Base-by-base conservation (phyloP, 2,329 filamentous ascomycete species). In the Colletotrichum liaoningense region DNA sequence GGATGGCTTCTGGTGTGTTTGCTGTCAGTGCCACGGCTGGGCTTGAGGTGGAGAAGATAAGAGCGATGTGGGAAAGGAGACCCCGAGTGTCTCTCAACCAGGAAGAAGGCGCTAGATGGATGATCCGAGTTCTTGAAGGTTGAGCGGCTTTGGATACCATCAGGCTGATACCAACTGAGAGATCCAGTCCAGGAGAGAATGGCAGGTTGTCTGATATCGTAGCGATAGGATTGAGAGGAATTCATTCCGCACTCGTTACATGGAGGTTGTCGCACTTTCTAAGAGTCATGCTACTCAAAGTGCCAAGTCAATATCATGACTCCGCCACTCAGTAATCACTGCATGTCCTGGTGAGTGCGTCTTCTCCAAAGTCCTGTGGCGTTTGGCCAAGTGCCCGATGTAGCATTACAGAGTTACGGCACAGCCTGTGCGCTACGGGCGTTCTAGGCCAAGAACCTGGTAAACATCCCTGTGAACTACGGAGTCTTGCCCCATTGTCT, bases 1-100 rank as follows among this genome's bases (percentile, higher is more conserved):
- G 42, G 22, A 16, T 70, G 33, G 46, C 56, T 7, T 65, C 55
- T n/a, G 67, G 67, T 16, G 42, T 69, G n/a, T 70, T 62, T 19
- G 70, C 70, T 14, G 24, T 65, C 24, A 59, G 30, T 22, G n/a
- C 52, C 3, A 22, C 11, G 14, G 58, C 57, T 3, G 22, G 9
- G 22, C 22, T 63, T 3, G n/a, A 1, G 12, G 19, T 9, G 4
- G 9, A 33, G 6, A n/a, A 49, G 9, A 2, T 54, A 6, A 55
- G 33, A 11, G 42, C 5, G 1, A 8, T 28, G n/a, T 73, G 60
- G 60, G 9, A 60, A 19, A 22, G 3, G n/a, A n/a, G 33, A 5
- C 52, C 38, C 12, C 64, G 30, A 9, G 28, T 72, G 14, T 19
- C 22, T n/a, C 9, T 64, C 42, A 9, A 42, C 4, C 22, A 42